Conservation (phyloP, 2,329 filamentous ascomycete species). For the Fusarium euwallaceae region DNA sequence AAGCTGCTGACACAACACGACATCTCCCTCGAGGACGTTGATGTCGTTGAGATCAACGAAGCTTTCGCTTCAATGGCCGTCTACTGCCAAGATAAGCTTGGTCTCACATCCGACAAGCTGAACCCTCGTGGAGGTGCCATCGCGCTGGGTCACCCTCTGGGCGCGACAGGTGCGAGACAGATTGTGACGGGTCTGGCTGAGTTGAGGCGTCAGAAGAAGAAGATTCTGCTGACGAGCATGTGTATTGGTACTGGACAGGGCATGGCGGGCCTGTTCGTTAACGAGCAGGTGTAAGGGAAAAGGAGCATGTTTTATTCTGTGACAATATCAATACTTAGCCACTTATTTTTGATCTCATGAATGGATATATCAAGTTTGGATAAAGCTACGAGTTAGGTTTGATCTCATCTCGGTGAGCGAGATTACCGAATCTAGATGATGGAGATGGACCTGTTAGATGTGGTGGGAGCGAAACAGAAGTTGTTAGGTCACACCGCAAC, state of each 20-base stretch:
- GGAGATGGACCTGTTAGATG: not conserved
- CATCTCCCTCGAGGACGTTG: slow-evolving; percentile 83
- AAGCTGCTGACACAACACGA: slow-evolving; percentile 89
- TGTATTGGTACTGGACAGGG: slow-evolving; percentile 80
- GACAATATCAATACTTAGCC: slow-evolving; percentile 29
- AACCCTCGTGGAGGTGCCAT: slow-evolving; percentile 87
- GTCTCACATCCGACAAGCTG: slow-evolving; percentile 80
- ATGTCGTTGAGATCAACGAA: slow-evolving; percentile 96
- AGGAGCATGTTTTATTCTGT: slow-evolving; percentile 25
- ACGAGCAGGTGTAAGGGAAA: slow-evolving; percentile 59
- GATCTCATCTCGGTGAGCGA: slow-evolving; percentile 30
- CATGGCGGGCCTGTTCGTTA: slow-evolving; percentile 76
- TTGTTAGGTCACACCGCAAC: slow-evolving; percentile 11
- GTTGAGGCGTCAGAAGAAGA: slow-evolving; percentile 86
- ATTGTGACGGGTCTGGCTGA: slow-evolving; percentile 93
- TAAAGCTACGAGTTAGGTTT: slow-evolving; percentile 21
- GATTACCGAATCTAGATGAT: slow-evolving; percentile 23
- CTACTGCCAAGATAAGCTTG: slow-evolving; percentile 84
- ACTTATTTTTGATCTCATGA: not conserved
- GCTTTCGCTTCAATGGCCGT: slow-evolving; percentile 98
- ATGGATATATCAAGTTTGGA: not conserved
- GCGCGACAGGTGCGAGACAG: slow-evolving; percentile 81
- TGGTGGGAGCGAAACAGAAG: not conserved
- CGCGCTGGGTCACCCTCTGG: slow-evolving; percentile 85
- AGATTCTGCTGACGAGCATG: slow-evolving; percentile 93